phyloP scores from a whole-genome alignment of 208 protist genomes.

The Entamoeba invadens region DNA sequence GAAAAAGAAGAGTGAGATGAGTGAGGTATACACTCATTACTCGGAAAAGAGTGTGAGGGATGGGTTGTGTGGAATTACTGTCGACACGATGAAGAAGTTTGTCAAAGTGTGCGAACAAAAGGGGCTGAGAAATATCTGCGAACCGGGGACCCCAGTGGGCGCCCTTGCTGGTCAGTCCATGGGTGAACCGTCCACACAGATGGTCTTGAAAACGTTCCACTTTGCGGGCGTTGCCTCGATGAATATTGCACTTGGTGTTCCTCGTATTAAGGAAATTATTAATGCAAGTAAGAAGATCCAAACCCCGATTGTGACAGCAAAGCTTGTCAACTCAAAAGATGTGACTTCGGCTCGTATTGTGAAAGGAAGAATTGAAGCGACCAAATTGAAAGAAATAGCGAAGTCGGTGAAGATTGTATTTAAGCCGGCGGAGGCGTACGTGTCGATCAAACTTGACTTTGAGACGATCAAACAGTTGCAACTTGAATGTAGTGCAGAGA shows the following conservation, averaged over 20 bases:
- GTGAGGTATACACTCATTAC: not conserved
- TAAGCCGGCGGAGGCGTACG: slow-evolving; percentile 53
- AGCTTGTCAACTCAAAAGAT: slow-evolving; percentile 40
- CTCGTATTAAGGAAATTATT: slow-evolving; percentile 91
- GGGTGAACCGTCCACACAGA: slow-evolving; percentile 97
- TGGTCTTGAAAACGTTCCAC: slow-evolving; percentile 81
- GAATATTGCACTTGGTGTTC: slow-evolving; percentile 66
- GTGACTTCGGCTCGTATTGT: slow-evolving; percentile 54
- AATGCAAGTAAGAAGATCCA: slow-evolving; percentile 87
- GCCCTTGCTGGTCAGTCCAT: slow-evolving; percentile 91
- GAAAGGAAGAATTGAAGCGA: slow-evolving; percentile 66
- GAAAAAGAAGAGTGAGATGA: not conserved
- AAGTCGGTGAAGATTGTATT: slow-evolving; percentile 54
- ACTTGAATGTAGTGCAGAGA: slow-evolving; percentile 58
- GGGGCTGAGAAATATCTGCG: slow-evolving; percentile 60
- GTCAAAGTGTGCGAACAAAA: slow-evolving; percentile 30
- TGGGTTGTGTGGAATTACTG: slow-evolving; percentile 2
- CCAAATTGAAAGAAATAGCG: slow-evolving; percentile 32
- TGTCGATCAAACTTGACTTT: slow-evolving; percentile 74
- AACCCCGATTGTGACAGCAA: slow-evolving; percentile 88
- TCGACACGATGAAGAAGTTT: not conserved
- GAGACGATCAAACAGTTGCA: slow-evolving; percentile 61
- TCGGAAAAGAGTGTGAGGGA: not conserved
- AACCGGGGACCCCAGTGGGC: slow-evolving; percentile 89
- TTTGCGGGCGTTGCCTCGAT: slow-evolving; percentile 93